phyloP scores from a whole-genome alignment of 2,329 filamentous ascomycete species.

The Stromatinia cepivora region DNA sequence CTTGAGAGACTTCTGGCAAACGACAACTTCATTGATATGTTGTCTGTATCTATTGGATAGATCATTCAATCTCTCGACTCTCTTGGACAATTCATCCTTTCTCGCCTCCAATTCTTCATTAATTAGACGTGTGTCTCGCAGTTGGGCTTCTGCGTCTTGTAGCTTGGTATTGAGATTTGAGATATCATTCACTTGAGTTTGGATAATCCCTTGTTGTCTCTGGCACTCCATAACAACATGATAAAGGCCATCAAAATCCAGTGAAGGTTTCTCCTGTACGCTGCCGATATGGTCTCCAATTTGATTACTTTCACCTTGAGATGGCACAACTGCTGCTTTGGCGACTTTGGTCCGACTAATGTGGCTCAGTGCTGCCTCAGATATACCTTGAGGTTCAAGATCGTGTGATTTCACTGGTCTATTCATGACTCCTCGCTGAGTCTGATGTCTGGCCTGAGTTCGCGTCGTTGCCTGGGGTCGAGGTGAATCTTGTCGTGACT shows the following conservation, averaged over 20 bases:
- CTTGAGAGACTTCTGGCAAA: conserved; percentile 30
- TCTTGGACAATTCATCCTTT: conserved; percentile 29
- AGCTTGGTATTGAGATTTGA: conserved; percentile 24
- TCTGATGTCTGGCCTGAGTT: not conserved
- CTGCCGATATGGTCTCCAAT: conserved; percentile 1
- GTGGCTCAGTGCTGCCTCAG: not conserved
- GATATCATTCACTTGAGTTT: conserved; percentile 21
- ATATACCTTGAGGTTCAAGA: conserved; percentile 1
- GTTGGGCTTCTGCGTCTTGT: conserved; percentile 11
- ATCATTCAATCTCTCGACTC: conserved; percentile 34
- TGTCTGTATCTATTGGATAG: conserved; percentile 37
- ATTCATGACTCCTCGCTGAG: not conserved
- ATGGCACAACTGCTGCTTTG: not conserved
- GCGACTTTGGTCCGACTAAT: not conserved
- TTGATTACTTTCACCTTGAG: not conserved
- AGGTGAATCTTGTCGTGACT: not conserved
- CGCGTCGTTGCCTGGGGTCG: not conserved
- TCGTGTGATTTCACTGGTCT: conserved; percentile 7
- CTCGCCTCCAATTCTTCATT: conserved; percentile 26
- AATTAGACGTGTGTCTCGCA: conserved; percentile 17
- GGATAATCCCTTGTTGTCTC: not conserved
- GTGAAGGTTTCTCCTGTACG: not conserved
- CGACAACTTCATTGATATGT: conserved; percentile 41
- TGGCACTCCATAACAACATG: not conserved
- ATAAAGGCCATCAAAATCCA: not conserved